Conservation (phyloP, 1,284 basidiomycete species). For the Anthracocystis walkeri region DNA sequence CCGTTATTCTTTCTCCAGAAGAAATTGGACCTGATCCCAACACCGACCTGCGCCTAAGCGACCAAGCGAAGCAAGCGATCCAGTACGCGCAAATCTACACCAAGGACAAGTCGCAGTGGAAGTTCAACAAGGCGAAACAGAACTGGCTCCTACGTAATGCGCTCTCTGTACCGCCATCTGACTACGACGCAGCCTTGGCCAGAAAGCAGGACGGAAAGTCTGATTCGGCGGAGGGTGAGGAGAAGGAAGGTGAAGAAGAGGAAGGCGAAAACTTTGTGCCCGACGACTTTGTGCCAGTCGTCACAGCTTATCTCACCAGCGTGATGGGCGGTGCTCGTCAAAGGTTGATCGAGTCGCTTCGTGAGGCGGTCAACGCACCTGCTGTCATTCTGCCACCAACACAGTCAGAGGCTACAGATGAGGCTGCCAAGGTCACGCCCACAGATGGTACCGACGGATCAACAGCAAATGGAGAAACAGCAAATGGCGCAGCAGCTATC, state of each 20-base stretch:
- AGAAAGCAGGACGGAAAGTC: constrained; percentile 22
- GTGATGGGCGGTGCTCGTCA: constrained; percentile 48
- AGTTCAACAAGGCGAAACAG: constrained; percentile 56
- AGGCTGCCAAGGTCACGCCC: constrained; percentile 2
- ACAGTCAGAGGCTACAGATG: constrained; percentile 11
- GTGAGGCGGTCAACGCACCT: constrained; percentile 41
- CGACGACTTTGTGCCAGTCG: constrained; percentile 40
- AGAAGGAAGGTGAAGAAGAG: constrained; percentile 22
- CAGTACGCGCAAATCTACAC: constrained; percentile 45
- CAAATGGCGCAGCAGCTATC: constrained; percentile 3
- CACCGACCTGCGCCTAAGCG: constrained; percentile 38
- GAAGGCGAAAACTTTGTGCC: constrained; percentile 51
- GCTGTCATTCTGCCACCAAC: constrained; percentile 7
- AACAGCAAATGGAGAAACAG: background rate
- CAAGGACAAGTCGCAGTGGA: constrained; percentile 45
- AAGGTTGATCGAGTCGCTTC: constrained; percentile 42
- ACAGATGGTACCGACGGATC: constrained; percentile 6
- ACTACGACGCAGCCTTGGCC: constrained; percentile 40
- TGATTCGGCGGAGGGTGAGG: constrained; percentile 9
- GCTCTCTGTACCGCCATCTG: constrained; percentile 39
- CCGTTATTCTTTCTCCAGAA: constrained; percentile 6
- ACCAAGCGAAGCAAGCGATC: constrained; percentile 52
- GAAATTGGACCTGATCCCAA: constrained; percentile 45
- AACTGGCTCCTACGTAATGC: constrained; percentile 55
- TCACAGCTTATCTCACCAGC: constrained; percentile 46